A percentile compares a stretch with the other conserved stretches of the same genome.
Conservation (phyloP, 2,329 filamentous ascomycete genomes). For the Ceratocystis smalleyi region DNA sequence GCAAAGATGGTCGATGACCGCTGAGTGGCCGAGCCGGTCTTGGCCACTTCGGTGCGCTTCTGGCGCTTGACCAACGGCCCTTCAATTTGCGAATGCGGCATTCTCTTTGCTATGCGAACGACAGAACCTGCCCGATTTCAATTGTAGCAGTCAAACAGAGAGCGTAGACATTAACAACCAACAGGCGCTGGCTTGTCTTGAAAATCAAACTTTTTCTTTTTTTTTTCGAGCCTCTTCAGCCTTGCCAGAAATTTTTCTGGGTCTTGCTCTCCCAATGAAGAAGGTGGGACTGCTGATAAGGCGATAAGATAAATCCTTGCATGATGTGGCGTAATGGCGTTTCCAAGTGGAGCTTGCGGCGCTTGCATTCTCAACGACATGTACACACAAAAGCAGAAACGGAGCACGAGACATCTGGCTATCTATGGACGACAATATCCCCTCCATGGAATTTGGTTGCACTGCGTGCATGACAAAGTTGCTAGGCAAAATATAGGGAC, state of each 20-base stretch:
- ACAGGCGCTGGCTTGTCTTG: no score
- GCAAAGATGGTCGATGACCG: constrained; percentile 71
- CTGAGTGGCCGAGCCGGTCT: constrained; percentile 26
- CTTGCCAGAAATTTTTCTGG: constrained; percentile 16
- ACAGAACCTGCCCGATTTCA: neutral
- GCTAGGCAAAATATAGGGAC: no score
- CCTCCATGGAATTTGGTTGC: no score
- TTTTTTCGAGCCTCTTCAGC: constrained; percentile 6
- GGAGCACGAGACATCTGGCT: neutral
- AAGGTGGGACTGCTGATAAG: constrained; percentile 13
- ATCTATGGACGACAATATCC: neutral
- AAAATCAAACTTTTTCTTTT: constrained; percentile 2
- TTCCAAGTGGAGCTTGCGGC: neutral
- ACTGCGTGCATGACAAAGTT: no score
- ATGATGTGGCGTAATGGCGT: neutral
- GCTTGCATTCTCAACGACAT: neutral
- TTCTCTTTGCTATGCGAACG: constrained; percentile 22
- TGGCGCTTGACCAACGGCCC: constrained; percentile 61
- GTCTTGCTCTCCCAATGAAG: constrained; percentile 10
- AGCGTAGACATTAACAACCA: neutral
- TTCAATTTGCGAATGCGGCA: constrained; percentile 44
- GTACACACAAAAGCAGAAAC: neutral
- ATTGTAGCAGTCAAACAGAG: neutral
- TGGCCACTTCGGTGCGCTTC: constrained; percentile 36
- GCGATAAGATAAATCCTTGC: neutral